Evolutionary conservation across 148 eudicot genomes (phyloP).

Genomic region (Rhododendron simsii): DNA sequence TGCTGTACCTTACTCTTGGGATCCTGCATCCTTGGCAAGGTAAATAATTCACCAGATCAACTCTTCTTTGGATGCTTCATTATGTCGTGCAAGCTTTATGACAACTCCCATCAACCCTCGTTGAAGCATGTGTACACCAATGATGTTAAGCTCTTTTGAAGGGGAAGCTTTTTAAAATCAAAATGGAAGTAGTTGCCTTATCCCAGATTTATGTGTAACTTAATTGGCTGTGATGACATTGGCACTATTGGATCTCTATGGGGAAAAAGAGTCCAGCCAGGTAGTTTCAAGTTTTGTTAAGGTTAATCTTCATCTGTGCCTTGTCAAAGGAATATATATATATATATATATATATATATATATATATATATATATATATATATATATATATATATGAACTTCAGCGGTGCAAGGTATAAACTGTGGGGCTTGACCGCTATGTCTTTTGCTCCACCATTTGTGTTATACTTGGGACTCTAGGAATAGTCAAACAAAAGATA

Average conservation of each 20-base stretch:
- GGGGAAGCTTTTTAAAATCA: not conserved
- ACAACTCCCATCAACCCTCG: not conserved
- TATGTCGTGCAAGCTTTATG: not conserved
- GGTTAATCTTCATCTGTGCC: not conserved
- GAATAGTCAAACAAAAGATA: not conserved
- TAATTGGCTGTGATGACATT: not conserved
- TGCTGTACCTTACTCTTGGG: constrained; percentile 91
- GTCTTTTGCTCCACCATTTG: not conserved
- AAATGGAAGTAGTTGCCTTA: constrained; percentile 1
- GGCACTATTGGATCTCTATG: not conserved
- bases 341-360: no score
- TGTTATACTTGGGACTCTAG: not conserved
- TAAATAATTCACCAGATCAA: constrained; percentile 15
- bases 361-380: no score
- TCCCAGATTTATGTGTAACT: not conserved
- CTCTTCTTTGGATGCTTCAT: not conserved
- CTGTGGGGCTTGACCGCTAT: not conserved
- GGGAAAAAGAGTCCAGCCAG: not conserved
- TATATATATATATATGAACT: no score
- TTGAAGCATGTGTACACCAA: not conserved
- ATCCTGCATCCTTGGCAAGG: constrained; percentile 98
- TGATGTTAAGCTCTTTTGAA: not conserved
- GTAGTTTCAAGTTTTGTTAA: not conserved
- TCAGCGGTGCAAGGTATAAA: not conserved
- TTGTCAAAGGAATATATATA: not conserved